phyloP scores from a whole-genome alignment of 192 early-diverging fungal species.

The Radiomyces spectabilis region DNA sequence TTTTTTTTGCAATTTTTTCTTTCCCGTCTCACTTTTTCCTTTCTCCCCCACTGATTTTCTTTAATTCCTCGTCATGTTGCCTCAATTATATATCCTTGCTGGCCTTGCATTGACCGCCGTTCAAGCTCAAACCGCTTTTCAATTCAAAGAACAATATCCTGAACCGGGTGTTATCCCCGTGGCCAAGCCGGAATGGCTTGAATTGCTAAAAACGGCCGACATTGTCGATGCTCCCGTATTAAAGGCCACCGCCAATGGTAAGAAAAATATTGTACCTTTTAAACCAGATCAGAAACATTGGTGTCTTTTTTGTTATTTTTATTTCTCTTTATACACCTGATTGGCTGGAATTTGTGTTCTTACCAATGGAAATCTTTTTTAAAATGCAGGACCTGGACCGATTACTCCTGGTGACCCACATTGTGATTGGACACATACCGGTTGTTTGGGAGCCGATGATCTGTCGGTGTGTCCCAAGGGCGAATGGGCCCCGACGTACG shows the following conservation, averaged over 20 bases:
- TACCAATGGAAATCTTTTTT: not conserved
- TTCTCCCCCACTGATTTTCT: not conserved
- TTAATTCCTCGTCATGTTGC: too few species aligned
- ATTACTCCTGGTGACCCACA: constrained; percentile 20
- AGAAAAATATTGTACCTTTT: constrained; percentile 1
- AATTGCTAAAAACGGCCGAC: constrained; percentile 13
- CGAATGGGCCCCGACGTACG: constrained; percentile 40
- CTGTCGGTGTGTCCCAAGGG: constrained; percentile 40
- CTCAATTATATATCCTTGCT: not conserved
- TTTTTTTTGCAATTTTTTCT: not conserved
- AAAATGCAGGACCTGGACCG: not conserved
- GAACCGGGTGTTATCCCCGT: constrained; percentile 11
- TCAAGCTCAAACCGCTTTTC: constrained; percentile 3
- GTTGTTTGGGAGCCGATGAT: constrained; percentile 36
- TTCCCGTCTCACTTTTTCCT: not conserved
- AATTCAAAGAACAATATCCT: constrained; percentile 19
- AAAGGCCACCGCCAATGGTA: not conserved
- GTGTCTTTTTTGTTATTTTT: not conserved
- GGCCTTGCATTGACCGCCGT: not conserved
- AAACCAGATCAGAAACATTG: not conserved
- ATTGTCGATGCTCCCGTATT: constrained; percentile 23
- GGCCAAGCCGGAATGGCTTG: constrained; percentile 30
- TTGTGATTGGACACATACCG: constrained; percentile 44
- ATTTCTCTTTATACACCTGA: constrained; percentile 4
- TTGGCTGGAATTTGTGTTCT: not conserved